These are phyloP conservation scores for Niebla homalea DNA, from an alignment of 495 filamentous ascomycete genomes.

Conservation along the genomic window DNA sequence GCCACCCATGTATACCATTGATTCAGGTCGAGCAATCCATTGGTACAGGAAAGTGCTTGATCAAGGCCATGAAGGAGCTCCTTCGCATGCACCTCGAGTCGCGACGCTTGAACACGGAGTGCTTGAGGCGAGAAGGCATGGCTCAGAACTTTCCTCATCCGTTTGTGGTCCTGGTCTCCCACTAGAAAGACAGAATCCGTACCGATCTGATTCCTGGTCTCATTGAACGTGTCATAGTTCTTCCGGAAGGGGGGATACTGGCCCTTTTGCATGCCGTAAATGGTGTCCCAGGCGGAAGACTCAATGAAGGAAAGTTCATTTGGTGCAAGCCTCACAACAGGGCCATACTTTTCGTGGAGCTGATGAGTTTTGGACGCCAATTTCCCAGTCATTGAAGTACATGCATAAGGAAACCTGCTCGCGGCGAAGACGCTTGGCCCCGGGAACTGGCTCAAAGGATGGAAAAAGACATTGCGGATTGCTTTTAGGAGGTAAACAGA, in stretches of 20 bases:
- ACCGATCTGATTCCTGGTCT: slow-evolving; percentile 1
- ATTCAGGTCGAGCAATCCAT: too few relatives aligned
- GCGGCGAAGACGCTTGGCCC: slow-evolving; percentile 12
- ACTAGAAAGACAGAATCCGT: slow-evolving; percentile 25
- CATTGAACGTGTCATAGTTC: slow-evolving; percentile 1
- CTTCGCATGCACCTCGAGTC: slow-evolving; percentile 28
- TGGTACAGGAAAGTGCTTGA: too few relatives aligned
- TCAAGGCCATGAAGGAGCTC: slow-evolving; percentile 16
- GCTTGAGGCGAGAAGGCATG: slow-evolving; percentile 37
- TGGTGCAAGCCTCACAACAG: slow-evolving; percentile 37
- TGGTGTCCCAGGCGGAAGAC: slow-evolving; percentile 8
- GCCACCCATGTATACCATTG: too few relatives aligned
- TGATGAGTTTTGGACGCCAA: neutral
- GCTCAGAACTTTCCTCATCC: slow-evolving; percentile 28
- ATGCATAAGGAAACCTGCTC: slow-evolving; percentile 5
- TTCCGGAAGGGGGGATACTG: neutral
- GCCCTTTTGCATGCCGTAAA: slow-evolving; percentile 6
- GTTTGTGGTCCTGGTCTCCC: slow-evolving; percentile 27
- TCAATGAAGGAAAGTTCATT: slow-evolving; percentile 26
- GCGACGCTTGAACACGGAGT: slow-evolving; percentile 30
- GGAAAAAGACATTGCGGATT: slow-evolving; percentile 22
- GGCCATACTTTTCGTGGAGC: slow-evolving; percentile 31
- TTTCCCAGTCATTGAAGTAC: neutral
- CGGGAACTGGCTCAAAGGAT: slow-evolving; percentile 19
- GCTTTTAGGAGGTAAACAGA: neutral